Conservation (phyloP, 306 rosid genomes). For the Alnus rubra region DNA sequence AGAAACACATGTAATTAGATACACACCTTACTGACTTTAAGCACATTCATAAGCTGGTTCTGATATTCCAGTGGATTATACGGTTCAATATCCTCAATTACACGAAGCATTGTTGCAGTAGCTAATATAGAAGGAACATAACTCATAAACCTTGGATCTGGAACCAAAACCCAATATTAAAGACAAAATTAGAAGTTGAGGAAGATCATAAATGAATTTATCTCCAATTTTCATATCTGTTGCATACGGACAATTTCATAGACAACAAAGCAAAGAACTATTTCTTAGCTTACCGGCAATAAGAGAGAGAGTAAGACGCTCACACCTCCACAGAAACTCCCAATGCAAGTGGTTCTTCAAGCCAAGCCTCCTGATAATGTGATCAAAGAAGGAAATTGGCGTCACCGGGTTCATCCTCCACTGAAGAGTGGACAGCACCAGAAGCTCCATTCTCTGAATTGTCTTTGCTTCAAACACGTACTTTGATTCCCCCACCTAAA, state of each 20-base stretch:
- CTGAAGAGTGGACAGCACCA: constrained; percentile 77
- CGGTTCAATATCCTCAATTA: constrained; percentile 69
- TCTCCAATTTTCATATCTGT: background rate
- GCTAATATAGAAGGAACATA: constrained; percentile 80
- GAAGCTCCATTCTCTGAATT: constrained; percentile 92
- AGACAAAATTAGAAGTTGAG: constrained; percentile 14
- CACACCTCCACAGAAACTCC: constrained; percentile 72
- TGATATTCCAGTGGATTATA: constrained; percentile 58
- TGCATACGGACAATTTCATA: background rate
- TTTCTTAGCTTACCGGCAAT: constrained; percentile 51
- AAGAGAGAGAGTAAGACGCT: constrained; percentile 66
- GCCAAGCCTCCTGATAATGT: constrained; percentile 75
- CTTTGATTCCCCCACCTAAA: constrained; percentile 77
- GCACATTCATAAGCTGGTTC: constrained; percentile 62
- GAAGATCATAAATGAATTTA: background rate
- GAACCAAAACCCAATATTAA: constrained; percentile 14
- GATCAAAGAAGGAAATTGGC: constrained; percentile 84
- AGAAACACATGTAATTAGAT: constrained; percentile 23
- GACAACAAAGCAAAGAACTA: background rate
- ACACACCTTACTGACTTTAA: constrained; percentile 75
- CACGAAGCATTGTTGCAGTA: constrained; percentile 80
- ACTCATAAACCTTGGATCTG: constrained; percentile 68
- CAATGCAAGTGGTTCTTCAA: constrained; percentile 68
- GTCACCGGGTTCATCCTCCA: constrained; percentile 97
- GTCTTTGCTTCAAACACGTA: constrained; percentile 80